Conservation (phyloP, 2,329 filamentous ascomycete species). For the Knufia petricola region DNA sequence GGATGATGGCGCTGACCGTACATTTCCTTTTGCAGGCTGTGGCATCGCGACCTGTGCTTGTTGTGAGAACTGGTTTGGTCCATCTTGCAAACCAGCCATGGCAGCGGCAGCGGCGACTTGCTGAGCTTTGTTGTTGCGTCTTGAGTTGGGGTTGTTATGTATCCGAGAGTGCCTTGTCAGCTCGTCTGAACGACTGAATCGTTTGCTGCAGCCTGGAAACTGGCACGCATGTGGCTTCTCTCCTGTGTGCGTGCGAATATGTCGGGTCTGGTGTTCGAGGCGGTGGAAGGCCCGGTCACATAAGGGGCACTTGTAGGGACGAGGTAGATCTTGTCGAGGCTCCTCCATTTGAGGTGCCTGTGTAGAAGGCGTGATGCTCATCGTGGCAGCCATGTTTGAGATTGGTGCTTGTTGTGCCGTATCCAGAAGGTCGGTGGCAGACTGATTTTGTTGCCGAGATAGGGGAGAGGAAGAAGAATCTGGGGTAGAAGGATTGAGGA, state of each 20-base stretch:
- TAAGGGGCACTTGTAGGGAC: conserved; percentile 95
- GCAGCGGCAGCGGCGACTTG: conserved; percentile 49
- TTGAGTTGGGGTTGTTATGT: conserved; percentile 97
- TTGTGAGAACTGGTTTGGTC: conserved; percentile 34
- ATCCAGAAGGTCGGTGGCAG: neutral
- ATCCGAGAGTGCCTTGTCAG: conserved; percentile 94
- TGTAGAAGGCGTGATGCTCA: conserved; percentile 36
- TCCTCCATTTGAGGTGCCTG: conserved; percentile 46
- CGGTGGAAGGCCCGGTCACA: conserved; percentile 99
- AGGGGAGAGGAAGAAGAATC: conserved; percentile 7
- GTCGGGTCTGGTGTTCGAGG: conserved; percentile 81
- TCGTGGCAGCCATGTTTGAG: conserved; percentile 34
- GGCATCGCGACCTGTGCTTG: conserved; percentile 64
- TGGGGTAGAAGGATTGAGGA: conserved; percentile 20
- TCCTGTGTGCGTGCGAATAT: conserved; percentile 94
- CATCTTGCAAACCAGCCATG: conserved; percentile 45
- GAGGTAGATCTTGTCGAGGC: conserved; percentile 68
- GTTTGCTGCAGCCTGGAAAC: conserved; percentile 91
- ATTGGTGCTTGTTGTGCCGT: neutral
- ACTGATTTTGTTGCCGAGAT: conserved; percentile 3
- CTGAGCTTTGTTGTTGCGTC: conserved; percentile 78
- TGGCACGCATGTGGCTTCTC: conserved; percentile 97
- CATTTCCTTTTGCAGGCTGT: conserved; percentile 61
- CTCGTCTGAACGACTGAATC: conserved; percentile 93
- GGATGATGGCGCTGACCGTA: conserved; percentile 79